phyloP scores from a whole-genome alignment of 345 rosid genomes.

The Salix suchowensis region DNA sequence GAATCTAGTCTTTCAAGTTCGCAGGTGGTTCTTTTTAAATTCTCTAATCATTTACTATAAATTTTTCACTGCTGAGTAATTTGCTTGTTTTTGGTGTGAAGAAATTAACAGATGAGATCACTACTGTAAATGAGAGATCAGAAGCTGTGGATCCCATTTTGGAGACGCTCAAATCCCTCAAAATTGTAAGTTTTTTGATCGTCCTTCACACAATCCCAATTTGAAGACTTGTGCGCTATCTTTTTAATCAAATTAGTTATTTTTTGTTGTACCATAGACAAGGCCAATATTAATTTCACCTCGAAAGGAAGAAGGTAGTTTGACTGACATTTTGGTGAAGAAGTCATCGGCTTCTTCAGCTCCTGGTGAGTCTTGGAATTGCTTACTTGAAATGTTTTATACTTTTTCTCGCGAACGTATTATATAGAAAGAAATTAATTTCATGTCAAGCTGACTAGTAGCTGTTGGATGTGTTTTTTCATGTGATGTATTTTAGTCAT shows the following conservation, averaged over 20 bases:
- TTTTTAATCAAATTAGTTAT: not conserved
- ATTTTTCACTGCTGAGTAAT: not conserved
- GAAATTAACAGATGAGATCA: slow-evolving; percentile 57
- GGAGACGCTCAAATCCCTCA: slow-evolving; percentile 72
- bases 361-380: slow-evolving; percentile 38
- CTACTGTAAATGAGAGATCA: slow-evolving; percentile 64
- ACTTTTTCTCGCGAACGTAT: not conserved
- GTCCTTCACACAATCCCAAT: not conserved
- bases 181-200: slow-evolving; percentile 49
- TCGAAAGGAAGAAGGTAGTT: slow-evolving; percentile 64
- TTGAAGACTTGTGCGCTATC: not conserved
- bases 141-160: slow-evolving; percentile 65
- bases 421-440: not conserved
- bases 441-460: not conserved
- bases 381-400: not conserved
- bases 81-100: not conserved
- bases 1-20: slow-evolving; percentile 45
- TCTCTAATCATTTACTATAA: not conserved
- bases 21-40: slow-evolving; percentile 35
- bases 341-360: slow-evolving; percentile 58
- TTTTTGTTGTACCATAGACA: slow-evolving; percentile 38
- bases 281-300: slow-evolving; percentile 65
- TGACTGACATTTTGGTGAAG: slow-evolving; percentile 88
- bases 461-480: not conserved
- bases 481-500: not conserved